A percentile compares a stretch with the other conserved stretches of the same genome.
Evolutionary conservation across 352 stramenopile species (phyloP).

Genomic region (Peronospora farinosa): DNA sequence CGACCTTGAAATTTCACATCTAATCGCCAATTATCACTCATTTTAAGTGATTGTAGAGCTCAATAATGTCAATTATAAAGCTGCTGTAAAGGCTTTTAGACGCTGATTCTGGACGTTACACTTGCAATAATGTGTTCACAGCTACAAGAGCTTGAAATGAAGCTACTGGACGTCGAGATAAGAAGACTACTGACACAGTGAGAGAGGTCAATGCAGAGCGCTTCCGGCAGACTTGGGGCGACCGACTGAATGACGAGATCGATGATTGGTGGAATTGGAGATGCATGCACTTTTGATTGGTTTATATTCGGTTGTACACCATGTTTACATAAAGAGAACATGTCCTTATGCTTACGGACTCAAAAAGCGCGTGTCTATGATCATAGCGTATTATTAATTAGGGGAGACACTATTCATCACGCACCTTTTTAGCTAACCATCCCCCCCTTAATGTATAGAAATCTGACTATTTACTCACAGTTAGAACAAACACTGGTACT

Average conservation of each 20-base stretch:
- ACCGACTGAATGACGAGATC: conserved; percentile 7
- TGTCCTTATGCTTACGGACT: neutral
- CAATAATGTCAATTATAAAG: neutral
- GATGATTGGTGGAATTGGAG: conserved; percentile 26
- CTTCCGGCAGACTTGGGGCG: conserved; percentile 13
- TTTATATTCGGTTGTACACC: conserved; percentile 6
- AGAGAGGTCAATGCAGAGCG: conserved; percentile 8
- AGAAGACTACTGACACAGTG: conserved; percentile 11
- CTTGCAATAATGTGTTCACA: conserved; percentile 2
- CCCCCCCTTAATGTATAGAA: too few species aligned
- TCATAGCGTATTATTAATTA: too few species aligned
- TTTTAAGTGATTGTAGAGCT: neutral
- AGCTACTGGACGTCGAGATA: neutral
- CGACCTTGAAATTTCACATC: conserved; percentile 82
- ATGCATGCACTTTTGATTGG: conserved; percentile 13
- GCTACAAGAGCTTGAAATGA: neutral
- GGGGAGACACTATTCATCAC: too few species aligned
- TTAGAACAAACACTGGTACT: neutral
- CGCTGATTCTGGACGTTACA: conserved; percentile 3
- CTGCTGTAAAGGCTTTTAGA: neutral
- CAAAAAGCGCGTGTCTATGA: too few species aligned
- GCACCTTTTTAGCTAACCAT: too few species aligned
- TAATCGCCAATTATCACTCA: conserved; percentile 78
- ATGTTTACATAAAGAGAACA: conserved; percentile 14
- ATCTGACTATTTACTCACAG: too few species aligned